Base-by-base conservation (phyloP, 441 rosid species). In the Populus tomentosa region DNA sequence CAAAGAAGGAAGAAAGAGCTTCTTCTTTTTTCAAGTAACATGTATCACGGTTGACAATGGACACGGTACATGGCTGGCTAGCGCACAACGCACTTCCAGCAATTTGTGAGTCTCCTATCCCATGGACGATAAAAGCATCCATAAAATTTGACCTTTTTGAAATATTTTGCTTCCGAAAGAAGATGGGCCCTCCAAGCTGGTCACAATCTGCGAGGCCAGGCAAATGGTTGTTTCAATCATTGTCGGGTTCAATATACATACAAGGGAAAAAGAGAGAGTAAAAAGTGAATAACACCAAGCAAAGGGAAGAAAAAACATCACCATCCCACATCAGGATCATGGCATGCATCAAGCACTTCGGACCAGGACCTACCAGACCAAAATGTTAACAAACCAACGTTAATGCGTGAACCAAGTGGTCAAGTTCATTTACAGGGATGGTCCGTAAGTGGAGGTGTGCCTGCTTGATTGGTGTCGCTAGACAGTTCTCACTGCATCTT, bases 141-240 rank as follows among this genome's bases (percentile, higher is more conserved):
- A 77, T 77, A 32, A 33, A 42, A 24, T 23, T 14, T 66, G 2
- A 30, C 32, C 38, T 21, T 59, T 72, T 18, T 13, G 16, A 72
- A 72, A 33, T 72, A 8, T 9, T 24, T 14, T 16, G 30, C 20
- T 21, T 23, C 69, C 20, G 16, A 72, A 64, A 5, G 66, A 1
- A 32, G 56, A 71, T 83, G 84, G 85, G 86, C 68, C 84, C 79
- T 62, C 77, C 71, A 62, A 71, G 56, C 21, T 35, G 68, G 77
- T 79, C 82, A 74, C 82, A 63, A 80, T 82, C 83, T 68, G 80
- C 83, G 46, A 66, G 76, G 76, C 70, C 67, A 70, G 69, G 77
- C 80, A 79, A 83, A 81, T 75, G 79, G 72, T 70, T 69, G 80
- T 70, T 81, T 75, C 86, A 81, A 81, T 83, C 80, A 75, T 80